These are phyloP conservation scores for Ambrosia trifida DNA, from an alignment of 129 eudicot genomes.

Conservation along the genomic window DNA sequence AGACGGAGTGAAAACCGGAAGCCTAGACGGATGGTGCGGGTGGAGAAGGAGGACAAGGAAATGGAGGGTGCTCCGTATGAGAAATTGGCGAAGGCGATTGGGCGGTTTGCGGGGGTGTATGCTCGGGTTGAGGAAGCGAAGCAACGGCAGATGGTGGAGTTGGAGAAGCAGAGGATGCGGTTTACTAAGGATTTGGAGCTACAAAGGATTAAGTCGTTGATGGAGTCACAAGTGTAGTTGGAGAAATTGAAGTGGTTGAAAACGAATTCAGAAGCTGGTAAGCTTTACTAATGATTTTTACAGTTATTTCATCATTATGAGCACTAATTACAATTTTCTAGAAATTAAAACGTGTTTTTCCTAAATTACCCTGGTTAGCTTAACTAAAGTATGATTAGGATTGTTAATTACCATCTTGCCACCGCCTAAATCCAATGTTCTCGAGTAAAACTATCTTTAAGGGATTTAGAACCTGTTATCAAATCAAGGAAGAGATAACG, in stretches of 20 bases:
- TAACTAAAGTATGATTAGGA: no score
- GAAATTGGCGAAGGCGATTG: constrained; percentile 55
- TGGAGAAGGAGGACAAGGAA: neutral
- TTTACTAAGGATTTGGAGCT: constrained; percentile 76
- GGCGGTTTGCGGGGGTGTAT: constrained; percentile 50
- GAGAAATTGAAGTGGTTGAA: constrained; percentile 49
- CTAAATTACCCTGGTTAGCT: no score
- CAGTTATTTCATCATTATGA: no score
- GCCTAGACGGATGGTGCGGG: neutral
- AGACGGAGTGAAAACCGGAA: constrained; percentile 18
- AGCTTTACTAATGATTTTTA: neutral
- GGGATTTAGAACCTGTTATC: neutral
- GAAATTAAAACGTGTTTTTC: no score
- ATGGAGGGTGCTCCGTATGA: constrained; percentile 32
- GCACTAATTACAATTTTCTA: no score
- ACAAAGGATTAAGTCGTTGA: constrained; percentile 62
- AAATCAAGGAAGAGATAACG: no score
- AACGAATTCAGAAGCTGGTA: constrained; percentile 33
- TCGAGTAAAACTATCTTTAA: neutral
- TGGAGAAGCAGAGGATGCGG: constrained; percentile 77
- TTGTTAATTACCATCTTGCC: no score
- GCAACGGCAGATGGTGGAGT: constrained; percentile 60
- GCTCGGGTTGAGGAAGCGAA: constrained; percentile 70
- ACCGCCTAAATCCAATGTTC: no score
- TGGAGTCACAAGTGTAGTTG: constrained; percentile 63